Evolutionary conservation across 768 basidiomycete species (phyloP).

Genomic region (Auricularia auricula-judae): DNA sequence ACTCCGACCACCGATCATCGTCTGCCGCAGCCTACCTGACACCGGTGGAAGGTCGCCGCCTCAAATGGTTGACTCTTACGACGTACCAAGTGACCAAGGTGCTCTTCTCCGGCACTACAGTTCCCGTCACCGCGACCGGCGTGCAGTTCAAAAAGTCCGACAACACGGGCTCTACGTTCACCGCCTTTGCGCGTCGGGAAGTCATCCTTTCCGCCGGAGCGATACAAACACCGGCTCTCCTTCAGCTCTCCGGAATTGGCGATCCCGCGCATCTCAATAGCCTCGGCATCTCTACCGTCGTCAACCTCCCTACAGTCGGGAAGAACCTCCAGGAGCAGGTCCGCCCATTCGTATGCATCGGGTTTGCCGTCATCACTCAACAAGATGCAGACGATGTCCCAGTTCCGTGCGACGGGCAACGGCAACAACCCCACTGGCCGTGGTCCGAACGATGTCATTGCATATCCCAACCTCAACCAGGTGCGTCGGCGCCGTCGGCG

Average conservation of each 20-base stretch:
- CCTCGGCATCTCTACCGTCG: conserved; percentile 35
- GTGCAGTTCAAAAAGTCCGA: conserved; percentile 34
- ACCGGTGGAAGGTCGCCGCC: not conserved
- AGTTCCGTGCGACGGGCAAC: conserved; percentile 26
- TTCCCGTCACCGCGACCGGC: conserved; percentile 30
- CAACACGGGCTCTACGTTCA: conserved; percentile 27
- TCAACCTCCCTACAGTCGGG: conserved; percentile 40
- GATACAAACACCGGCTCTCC: conserved; percentile 36
- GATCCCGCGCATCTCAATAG: conserved; percentile 32
- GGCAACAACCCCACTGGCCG: conserved; percentile 30
- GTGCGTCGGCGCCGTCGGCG: conserved; percentile 26
- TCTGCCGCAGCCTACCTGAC: not conserved
- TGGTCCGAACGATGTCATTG: conserved; percentile 39
- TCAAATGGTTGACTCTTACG: not conserved
- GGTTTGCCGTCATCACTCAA: not conserved
- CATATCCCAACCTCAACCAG: conserved; percentile 40
- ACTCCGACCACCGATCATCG: not conserved
- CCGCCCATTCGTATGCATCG: not conserved
- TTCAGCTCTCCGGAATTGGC: conserved; percentile 49
- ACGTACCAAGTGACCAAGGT: conserved; percentile 33
- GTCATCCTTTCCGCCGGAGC: conserved; percentile 46
- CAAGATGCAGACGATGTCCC: conserved; percentile 22
- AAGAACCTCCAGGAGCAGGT: conserved; percentile 47
- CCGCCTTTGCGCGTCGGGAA: conserved; percentile 33
- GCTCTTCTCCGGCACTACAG: conserved; percentile 23